Conservation (phyloP, 768 basidiomycete genomes). For the Leccinellum albellum region DNA sequence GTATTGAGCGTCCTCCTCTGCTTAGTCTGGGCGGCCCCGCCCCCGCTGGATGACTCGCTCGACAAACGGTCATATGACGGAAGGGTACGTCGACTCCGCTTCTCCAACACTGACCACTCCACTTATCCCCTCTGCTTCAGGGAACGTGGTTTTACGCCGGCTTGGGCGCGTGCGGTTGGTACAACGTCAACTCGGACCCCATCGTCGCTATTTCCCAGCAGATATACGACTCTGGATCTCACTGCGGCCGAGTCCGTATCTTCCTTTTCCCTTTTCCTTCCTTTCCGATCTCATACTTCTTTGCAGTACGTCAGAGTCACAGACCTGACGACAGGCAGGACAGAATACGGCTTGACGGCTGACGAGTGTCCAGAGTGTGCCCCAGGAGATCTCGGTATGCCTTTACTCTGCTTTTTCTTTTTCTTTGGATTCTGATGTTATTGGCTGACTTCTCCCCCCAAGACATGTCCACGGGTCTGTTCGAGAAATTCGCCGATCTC, state of each 20-base stretch:
- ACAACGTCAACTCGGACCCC: background rate
- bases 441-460: background rate
- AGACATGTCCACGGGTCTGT: background rate
- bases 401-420: background rate
- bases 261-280: background rate
- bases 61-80: background rate
- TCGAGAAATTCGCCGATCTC: background rate
- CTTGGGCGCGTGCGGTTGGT: background rate
- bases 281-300: background rate
- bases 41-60: background rate
- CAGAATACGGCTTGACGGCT: background rate
- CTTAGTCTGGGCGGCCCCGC: background rate
- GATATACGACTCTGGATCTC: background rate
- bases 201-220: background rate
- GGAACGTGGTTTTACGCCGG: background rate
- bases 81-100: background rate
- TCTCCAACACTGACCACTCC: background rate
- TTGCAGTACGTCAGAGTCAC: background rate
- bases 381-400: background rate
- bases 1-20: background rate
- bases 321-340: background rate
- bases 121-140: background rate
- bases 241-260: background rate
- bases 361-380: background rate
- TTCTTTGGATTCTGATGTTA: background rate